Evolutionary conservation across 2,329 filamentous ascomycete species (phyloP).

Genomic region (Xylariaceae sp.): DNA sequence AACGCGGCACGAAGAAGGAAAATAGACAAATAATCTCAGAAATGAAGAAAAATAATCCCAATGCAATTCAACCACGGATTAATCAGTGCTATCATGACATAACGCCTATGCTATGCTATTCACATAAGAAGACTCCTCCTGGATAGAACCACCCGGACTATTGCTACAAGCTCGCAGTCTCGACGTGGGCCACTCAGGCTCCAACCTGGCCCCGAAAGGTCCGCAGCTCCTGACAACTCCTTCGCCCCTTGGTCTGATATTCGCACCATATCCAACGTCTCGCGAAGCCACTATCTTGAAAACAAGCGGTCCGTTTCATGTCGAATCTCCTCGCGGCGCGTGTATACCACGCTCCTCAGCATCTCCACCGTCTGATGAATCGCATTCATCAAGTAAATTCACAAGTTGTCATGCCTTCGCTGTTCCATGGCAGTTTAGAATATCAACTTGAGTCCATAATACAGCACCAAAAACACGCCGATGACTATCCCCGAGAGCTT

Average conservation of each 20-base stretch:
- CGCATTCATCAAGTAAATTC: no score
- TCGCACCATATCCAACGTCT: no score
- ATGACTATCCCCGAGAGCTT: slow-evolving; percentile 84
- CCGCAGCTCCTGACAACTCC: no score
- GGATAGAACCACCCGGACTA: neutral
- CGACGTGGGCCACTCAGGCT: neutral
- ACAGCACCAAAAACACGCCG: slow-evolving; percentile 68
- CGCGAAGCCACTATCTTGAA: no score
- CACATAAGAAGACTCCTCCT: slow-evolving; percentile 1
- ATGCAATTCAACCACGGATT: neutral
- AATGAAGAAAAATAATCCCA: slow-evolving; percentile 1
- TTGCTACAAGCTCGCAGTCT: neutral
- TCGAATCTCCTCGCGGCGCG: no score
- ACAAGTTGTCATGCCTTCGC: no score
- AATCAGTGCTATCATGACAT: slow-evolving; percentile 12
- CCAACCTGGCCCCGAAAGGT: no score
- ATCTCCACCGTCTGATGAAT: no score
- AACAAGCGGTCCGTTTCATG: no score
- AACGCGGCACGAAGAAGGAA: slow-evolving; percentile 6
- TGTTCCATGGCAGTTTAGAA: slow-evolving; percentile 40
- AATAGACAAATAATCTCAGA: slow-evolving; percentile 1
- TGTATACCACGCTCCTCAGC: no score
- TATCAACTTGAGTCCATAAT: slow-evolving; percentile 64
- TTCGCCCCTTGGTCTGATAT: no score
- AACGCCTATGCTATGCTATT: slow-evolving; percentile 35